A percentile compares a stretch with the other conserved stretches of the same genome.
These are phyloP conservation scores for Blastocystis sp. DNA, from an alignment of 352 stramenopile species.

Conservation along the genomic window DNA sequence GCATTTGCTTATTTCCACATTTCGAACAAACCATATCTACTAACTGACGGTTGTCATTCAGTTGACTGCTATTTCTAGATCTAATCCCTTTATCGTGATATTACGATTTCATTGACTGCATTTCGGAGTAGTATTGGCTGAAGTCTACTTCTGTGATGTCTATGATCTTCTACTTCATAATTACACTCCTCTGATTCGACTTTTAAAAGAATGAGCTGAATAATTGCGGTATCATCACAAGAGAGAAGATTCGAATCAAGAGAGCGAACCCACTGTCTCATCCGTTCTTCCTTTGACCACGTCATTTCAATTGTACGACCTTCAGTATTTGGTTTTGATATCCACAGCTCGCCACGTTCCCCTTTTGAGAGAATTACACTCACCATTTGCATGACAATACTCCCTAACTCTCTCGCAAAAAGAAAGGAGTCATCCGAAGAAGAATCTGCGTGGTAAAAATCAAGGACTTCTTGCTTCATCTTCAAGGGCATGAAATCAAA, in stretches of 20 bases:
- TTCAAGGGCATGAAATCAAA: background rate
- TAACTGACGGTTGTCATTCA: slow-evolving; percentile 4
- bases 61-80: background rate
- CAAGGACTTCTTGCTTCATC: slow-evolving; percentile 2
- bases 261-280: slow-evolving; percentile 8
- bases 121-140: background rate
- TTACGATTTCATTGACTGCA: background rate
- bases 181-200: background rate
- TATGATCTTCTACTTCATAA: slow-evolving; percentile 3
- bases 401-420: background rate
- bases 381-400: slow-evolving; percentile 51
- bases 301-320: slow-evolving; percentile 1
- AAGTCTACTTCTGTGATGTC: slow-evolving; percentile 50
- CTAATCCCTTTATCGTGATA: background rate
- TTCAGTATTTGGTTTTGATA: slow-evolving; percentile 1
- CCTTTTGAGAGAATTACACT: background rate
- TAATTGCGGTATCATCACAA: slow-evolving; percentile 32
- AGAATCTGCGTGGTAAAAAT: background rate
- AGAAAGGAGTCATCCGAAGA: background rate
- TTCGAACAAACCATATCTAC: background rate
- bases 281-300: slow-evolving; percentile 23
- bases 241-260: slow-evolving; percentile 23
- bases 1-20: slow-evolving; percentile 28
- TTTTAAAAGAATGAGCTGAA: slow-evolving; percentile 18
- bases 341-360: background rate